These are phyloP conservation scores for Monilinia laxa DNA, from an alignment of 2,329 filamentous ascomycete species.

Conservation along the genomic window DNA sequence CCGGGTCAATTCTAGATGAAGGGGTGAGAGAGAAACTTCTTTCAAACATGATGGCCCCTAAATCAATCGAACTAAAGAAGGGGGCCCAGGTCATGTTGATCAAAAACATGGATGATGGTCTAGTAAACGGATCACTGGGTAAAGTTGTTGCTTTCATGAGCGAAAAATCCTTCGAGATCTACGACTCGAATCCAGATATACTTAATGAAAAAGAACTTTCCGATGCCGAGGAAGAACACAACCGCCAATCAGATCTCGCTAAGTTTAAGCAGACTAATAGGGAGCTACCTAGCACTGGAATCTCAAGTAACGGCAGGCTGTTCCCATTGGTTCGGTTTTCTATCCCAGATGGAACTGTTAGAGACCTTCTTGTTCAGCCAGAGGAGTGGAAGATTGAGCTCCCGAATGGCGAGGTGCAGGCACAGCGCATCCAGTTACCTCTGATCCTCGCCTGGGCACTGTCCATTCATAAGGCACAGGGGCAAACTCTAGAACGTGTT, in stretches of 20 bases:
- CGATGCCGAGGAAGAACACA: slow-evolving; percentile 41
- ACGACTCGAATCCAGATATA: slow-evolving; percentile 56
- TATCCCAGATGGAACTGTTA: slow-evolving; percentile 71
- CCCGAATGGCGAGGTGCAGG: slow-evolving; percentile 92
- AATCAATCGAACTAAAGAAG: slow-evolving; percentile 76
- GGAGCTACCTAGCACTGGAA: slow-evolving; percentile 38
- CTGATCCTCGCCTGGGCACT: slow-evolving; percentile 95
- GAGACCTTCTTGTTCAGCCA: slow-evolving; percentile 76
- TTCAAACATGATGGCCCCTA: slow-evolving; percentile 90
- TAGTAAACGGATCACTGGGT: slow-evolving; percentile 93
- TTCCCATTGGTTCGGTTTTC: slow-evolving; percentile 86
- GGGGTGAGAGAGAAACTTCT: slow-evolving; percentile 73
- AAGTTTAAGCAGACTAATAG: slow-evolving; percentile 41
- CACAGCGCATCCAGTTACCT: slow-evolving; percentile 77
- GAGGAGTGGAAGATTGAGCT: slow-evolving; percentile 97
- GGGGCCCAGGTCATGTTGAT: slow-evolving; percentile 99
- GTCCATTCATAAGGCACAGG: slow-evolving; percentile 97
- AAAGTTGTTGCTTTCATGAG: slow-evolving; percentile 81
- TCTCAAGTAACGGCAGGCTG: slow-evolving; percentile 51
- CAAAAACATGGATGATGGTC: slow-evolving; percentile 92
- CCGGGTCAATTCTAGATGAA: slow-evolving; percentile 65
- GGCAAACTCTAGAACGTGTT: slow-evolving; percentile 83
- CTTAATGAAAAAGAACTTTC: slow-evolving; percentile 51
- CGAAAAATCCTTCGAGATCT: slow-evolving; percentile 59
- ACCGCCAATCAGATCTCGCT: slow-evolving; percentile 41